These are phyloP conservation scores for Moringa oleifera DNA, from an alignment of 345 rosid genomes.

Conservation along the genomic window DNA sequence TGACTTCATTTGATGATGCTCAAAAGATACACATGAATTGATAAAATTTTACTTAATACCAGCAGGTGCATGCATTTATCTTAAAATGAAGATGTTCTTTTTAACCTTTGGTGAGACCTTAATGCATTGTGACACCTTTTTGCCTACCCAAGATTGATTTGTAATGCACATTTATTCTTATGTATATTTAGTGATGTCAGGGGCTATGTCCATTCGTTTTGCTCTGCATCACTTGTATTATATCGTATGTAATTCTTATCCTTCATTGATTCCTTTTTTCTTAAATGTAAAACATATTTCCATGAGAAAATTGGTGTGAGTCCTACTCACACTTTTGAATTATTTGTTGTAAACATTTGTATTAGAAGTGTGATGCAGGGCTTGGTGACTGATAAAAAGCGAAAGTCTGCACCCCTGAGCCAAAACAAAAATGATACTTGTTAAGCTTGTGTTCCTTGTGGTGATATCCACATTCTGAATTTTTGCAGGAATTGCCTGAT, in stretches of 20 bases:
- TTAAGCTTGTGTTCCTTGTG: background rate
- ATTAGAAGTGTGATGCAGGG: too few species aligned
- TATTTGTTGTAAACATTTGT: too few species aligned
- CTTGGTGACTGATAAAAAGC: too few species aligned
- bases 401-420: too few species aligned
- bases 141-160: background rate
- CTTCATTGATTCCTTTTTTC: too few species aligned
- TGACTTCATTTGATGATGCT: background rate
- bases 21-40: background rate
- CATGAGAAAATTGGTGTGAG: too few species aligned
- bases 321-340: too few species aligned
- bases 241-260: background rate
- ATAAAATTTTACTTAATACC: background rate
- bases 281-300: too few species aligned
- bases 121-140: background rate
- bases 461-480: background rate
- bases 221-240: background rate
- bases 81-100: too few species aligned
- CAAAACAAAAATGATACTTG: background rate
- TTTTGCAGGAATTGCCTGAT: slow-evolving; percentile 84
- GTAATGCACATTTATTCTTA: too few species aligned
- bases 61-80: background rate
- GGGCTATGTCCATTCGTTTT: background rate
- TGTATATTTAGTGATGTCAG: too few species aligned
- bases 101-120: background rate